Evolutionary conservation across 345 rosid species (phyloP), one percentile per base, ranked within the genome.

Genomic region (Bruguiera sexangula): DNA sequence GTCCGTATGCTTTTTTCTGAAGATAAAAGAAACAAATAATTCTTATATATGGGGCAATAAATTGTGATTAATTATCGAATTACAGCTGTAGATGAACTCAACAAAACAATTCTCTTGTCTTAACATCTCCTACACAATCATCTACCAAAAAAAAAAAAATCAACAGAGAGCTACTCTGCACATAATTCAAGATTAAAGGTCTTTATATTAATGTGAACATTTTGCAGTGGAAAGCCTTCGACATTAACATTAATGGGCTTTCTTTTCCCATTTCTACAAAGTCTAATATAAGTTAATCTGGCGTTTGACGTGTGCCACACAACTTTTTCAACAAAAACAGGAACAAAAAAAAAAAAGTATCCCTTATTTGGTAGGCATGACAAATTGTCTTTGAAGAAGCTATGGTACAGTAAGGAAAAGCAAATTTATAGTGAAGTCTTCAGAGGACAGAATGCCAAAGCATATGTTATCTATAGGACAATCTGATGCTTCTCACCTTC

Each of bases 361-460:
- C 57, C 68, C 72, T 82, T 74, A 80, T 80, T 78, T 48, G 56
- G 63, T 60, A 71, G 54, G 64, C 54, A 79, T 62, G 78, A 78
- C 18, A 66, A 73, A 46, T 64, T 69, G 79, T 73, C 72, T 82
- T 63, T 65, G 74, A 74, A 78, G 46, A 43, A 27, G 67, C 65
- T 75, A 73, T 78, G 46, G 78, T 80, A 78, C 86, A 83, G 18
- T 15, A 0, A 3, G 16, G 50, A 69, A 70, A 71, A 67, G 66
- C 61, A 46, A 75, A 57, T 59, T 62, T 58, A 32, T 27, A 63
- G 69, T 36, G 53, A 68, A 36, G 61, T 69, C 69, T 70, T 73
- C 29, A 53, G 53, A 73, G 62, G 64, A 31, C 60, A 65, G 62
- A 43, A 70, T 26, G 51, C 71, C 73, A 75, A 78, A 75, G 67